phyloP scores from a whole-genome alignment of 2,329 filamentous ascomycete species.

The Penicillium sp. region DNA sequence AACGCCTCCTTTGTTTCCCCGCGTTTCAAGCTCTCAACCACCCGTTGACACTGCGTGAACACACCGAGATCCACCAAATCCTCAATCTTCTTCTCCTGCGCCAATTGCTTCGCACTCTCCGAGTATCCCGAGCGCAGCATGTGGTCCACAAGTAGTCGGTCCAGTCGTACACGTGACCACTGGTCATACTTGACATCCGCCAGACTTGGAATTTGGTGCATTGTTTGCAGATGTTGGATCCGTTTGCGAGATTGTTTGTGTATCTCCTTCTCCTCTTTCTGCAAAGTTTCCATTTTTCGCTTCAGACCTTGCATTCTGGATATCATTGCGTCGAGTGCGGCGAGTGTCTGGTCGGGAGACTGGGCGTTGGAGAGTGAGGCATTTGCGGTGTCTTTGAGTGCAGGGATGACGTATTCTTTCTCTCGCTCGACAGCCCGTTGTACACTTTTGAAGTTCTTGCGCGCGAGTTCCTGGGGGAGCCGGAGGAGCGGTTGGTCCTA shows the following conservation, averaged over 20 bases:
- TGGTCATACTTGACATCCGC: conserved; percentile 90
- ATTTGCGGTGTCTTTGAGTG: conserved; percentile 54
- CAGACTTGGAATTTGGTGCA: conserved; percentile 74
- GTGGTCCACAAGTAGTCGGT: conserved; percentile 88
- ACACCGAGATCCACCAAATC: conserved; percentile 85
- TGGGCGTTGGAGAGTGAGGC: conserved; percentile 62
- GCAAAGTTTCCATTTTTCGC: conserved; percentile 72
- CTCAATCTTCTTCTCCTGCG: conserved; percentile 69
- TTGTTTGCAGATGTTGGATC: conserved; percentile 72
- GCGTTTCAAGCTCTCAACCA: conserved; percentile 67
- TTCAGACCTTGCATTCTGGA: conserved; percentile 79
- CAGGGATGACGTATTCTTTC: conserved; percentile 45
- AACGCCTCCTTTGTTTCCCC: conserved; percentile 75
- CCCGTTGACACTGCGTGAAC: conserved; percentile 75
- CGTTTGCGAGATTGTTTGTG: conserved; percentile 73
- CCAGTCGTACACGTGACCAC: conserved; percentile 78
- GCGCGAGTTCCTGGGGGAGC: conserved; percentile 84
- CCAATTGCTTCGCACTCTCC: conserved; percentile 70
- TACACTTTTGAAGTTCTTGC: conserved; percentile 86
- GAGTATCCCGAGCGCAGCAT: conserved; percentile 78
- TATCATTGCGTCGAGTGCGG: conserved; percentile 79
- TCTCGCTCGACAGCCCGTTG: conserved; percentile 48
- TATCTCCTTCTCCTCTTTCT: conserved; percentile 74
- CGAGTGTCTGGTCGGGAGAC: conserved; percentile 67
- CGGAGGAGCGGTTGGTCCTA: conserved; percentile 93